Percentiles rank a stretch among this genome's conserved stretches.
These are phyloP conservation scores for Ascochyta lentis DNA, from an alignment of 2,329 filamentous ascomycete species.

Conservation along the genomic window DNA sequence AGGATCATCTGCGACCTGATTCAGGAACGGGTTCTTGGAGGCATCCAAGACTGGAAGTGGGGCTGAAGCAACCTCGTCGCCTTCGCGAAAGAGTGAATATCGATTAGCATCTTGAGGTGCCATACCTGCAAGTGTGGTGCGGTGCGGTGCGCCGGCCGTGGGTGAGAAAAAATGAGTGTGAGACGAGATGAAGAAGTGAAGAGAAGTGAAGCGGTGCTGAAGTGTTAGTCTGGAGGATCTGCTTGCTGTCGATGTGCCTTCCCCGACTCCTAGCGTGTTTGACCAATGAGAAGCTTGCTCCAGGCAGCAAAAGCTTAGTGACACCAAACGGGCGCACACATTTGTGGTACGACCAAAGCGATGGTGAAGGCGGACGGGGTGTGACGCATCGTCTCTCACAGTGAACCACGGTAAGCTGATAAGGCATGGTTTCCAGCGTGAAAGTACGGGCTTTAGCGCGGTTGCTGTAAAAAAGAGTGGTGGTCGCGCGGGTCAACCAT, in stretches of 20 bases:
- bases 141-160: too few species aligned
- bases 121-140: conserved; percentile 17
- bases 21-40: conserved; percentile 27
- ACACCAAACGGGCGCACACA: conserved; percentile 11
- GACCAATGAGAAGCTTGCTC: background rate
- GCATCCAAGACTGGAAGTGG: conserved; percentile 6
- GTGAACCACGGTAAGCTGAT: background rate
- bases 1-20: conserved; percentile 32
- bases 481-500: background rate
- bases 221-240: background rate
- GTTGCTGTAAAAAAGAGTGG: background rate
- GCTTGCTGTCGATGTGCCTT: conserved; percentile 1
- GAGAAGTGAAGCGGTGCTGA: background rate
- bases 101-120: conserved; percentile 27
- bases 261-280: background rate
- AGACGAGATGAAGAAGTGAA: background rate
- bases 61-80: conserved; percentile 16
- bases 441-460: background rate
- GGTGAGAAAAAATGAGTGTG: background rate
- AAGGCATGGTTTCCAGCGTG: background rate
- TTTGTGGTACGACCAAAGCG: conserved; percentile 9
- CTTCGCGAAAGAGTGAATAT: conserved; percentile 32
- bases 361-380: conserved; percentile 7
- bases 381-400: background rate
- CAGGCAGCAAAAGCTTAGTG: conserved; percentile 11